These are phyloP conservation scores for Blastobotrys peoriensis DNA, from an alignment of 805 yeast species.

Conservation along the genomic window DNA sequence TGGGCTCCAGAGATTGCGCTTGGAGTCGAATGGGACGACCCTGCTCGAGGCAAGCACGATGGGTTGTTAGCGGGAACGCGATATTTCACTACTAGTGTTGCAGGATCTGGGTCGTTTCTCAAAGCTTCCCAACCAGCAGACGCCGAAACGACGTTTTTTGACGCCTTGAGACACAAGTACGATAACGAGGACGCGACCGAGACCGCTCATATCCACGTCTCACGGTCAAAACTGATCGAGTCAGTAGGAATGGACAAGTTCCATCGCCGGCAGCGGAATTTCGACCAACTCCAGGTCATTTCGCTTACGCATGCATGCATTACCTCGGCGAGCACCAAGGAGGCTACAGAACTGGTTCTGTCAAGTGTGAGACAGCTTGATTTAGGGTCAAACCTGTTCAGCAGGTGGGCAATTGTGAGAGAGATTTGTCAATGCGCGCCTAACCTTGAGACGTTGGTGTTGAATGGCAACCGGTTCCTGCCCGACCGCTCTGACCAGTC, in stretches of 20 bases:
- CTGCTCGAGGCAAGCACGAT: conserved; percentile 60
- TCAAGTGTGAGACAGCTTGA: conserved; percentile 36
- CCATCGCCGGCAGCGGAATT: conserved; percentile 42
- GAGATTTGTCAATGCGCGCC: conserved; percentile 35
- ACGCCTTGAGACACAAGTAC: conserved; percentile 49
- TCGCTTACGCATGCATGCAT: conserved; percentile 45
- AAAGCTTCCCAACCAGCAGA: conserved; percentile 40
- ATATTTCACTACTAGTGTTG: conserved; percentile 46
- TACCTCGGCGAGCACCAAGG: background rate
- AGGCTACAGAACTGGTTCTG: background rate
- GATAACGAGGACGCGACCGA: conserved; percentile 30
- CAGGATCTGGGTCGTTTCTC: conserved; percentile 57
- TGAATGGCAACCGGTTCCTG: conserved; percentile 39
- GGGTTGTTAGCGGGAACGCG: conserved; percentile 50
- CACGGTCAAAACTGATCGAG: conserved; percentile 56
- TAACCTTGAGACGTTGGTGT: conserved; percentile 36
- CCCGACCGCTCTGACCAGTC: background rate
- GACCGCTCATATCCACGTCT: conserved; percentile 31
- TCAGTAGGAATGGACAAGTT: conserved; percentile 61
- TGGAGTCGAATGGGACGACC: conserved; percentile 87
- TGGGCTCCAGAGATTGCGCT: conserved; percentile 57
- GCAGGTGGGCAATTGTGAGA: conserved; percentile 35
- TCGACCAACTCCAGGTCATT: conserved; percentile 39
- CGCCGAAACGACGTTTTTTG: conserved; percentile 31
- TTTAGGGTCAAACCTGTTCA: conserved; percentile 54